phyloP scores from a whole-genome alignment of 805 yeast species.

The Metschnikowia shivogae region DNA sequence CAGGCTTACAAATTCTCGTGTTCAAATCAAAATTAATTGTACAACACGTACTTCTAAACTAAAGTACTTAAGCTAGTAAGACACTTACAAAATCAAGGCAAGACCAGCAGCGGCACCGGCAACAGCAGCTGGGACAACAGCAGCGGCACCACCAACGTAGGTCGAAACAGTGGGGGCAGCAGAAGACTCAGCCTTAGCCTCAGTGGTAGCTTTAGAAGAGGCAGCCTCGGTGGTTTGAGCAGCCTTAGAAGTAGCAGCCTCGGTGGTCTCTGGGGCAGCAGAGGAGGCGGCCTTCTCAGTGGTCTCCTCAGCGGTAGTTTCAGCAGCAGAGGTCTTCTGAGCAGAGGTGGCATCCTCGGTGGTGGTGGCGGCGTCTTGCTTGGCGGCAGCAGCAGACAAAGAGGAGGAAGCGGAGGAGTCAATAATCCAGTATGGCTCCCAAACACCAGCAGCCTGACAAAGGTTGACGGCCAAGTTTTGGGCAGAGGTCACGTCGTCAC shows the following conservation, averaged over 20 bases:
- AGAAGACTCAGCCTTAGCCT: slow-evolving; percentile 7
- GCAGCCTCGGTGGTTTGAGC: slow-evolving; percentile 4
- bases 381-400: slow-evolving; percentile 24
- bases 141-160: slow-evolving; percentile 14
- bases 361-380: slow-evolving; percentile 11
- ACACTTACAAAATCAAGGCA: slow-evolving; percentile 13
- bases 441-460: slow-evolving; percentile 34
- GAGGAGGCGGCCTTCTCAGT: slow-evolving; percentile 5
- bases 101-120: slow-evolving; percentile 16
- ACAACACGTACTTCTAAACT: too few relatives aligned
- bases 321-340: slow-evolving; percentile 3
- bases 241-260: slow-evolving; percentile 6
- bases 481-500: slow-evolving; percentile 28
- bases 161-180: slow-evolving; percentile 10
- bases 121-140: slow-evolving; percentile 13
- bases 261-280: slow-evolving; percentile 5
- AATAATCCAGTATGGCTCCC: slow-evolving; percentile 32
- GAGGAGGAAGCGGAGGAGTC: slow-evolving; percentile 22
- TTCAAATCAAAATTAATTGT: too few relatives aligned
- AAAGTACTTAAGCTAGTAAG: neutral
- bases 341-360: slow-evolving; percentile 14
- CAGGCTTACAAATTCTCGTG: too few relatives aligned
- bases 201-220: slow-evolving; percentile 4
- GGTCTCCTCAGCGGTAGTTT: slow-evolving; percentile 5
- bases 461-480: slow-evolving; percentile 28